These are phyloP conservation scores for Aspergillus persii DNA, from an alignment of 2,329 filamentous ascomycete species.

Conservation along the genomic window DNA sequence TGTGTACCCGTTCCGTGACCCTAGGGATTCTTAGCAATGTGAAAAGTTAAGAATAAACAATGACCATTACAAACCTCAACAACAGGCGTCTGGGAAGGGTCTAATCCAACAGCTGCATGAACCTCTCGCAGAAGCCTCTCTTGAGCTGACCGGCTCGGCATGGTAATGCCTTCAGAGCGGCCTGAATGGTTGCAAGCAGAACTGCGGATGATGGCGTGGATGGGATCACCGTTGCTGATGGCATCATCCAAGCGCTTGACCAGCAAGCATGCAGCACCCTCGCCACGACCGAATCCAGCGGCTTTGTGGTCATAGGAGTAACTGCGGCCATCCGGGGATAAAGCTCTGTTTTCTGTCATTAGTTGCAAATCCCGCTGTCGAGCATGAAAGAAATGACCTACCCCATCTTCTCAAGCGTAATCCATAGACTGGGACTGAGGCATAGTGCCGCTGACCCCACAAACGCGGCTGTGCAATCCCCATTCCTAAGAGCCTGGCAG, in stretches of 20 bases:
- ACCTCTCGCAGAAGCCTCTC: background rate
- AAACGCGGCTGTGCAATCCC: background rate
- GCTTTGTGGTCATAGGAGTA: background rate
- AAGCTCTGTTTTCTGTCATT: background rate
- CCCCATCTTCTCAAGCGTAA: background rate
- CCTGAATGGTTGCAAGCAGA: background rate
- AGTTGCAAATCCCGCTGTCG: background rate
- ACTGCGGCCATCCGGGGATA: background rate
- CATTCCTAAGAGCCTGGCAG: background rate
- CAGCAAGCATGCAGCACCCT: background rate
- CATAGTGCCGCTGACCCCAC: background rate
- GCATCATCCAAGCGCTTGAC: background rate
- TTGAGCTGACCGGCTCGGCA: background rate
- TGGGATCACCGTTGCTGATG: background rate
- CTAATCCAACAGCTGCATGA: background rate
- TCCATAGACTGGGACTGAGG: background rate
- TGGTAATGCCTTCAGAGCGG: background rate
- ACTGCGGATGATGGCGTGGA: background rate
- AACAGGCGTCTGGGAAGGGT: background rate
- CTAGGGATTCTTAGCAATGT: background rate
- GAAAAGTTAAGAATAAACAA: background rate
- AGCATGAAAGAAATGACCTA: background rate
- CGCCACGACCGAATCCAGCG: background rate
- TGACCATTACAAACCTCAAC: background rate
- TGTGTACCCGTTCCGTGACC: background rate